Evolutionary conservation across 1,284 basidiomycete species (phyloP).

Genomic region (Cryptococcus deneoformans): DNA sequence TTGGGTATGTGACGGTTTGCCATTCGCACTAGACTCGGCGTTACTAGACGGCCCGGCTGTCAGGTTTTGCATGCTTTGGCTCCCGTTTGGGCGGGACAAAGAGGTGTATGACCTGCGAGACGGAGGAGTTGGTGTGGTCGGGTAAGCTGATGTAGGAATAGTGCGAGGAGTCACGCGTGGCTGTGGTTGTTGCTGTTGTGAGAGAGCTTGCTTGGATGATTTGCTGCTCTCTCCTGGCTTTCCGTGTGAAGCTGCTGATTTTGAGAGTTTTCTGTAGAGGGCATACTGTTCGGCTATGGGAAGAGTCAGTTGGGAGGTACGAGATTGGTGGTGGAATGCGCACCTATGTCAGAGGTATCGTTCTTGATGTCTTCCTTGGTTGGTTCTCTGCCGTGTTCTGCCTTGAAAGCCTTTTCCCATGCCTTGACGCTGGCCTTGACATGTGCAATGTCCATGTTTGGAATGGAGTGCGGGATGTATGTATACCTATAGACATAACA

Average conservation of each 20-base stretch:
- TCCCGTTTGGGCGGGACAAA: no score
- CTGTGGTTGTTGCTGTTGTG: conserved; percentile 1
- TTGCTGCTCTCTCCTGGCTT: background rate
- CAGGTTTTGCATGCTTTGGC: no score
- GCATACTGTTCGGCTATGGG: conserved; percentile 71
- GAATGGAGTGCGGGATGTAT: background rate
- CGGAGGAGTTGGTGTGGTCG: conserved; percentile 36
- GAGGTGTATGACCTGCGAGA: conserved; percentile 9
- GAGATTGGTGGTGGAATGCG: conserved; percentile 59
- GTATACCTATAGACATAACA: background rate
- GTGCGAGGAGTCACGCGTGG: conserved; percentile 19
- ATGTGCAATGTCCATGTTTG: conserved; percentile 42
- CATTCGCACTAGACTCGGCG: no score
- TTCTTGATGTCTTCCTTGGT: conserved; percentile 73
- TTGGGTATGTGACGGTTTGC: no score
- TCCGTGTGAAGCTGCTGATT: conserved; percentile 38
- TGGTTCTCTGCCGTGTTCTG: conserved; percentile 61
- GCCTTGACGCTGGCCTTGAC: conserved; percentile 72
- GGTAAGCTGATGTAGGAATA: conserved; percentile 19
- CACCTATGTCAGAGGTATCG: conserved; percentile 63
- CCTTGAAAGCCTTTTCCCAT: conserved; percentile 75
- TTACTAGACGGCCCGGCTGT: no score
- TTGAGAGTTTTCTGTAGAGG: conserved; percentile 72
- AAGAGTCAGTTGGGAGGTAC: conserved; percentile 54
- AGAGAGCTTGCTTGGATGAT: conserved; percentile 3